Conservation (phyloP, 495 filamentous ascomycete species). For the Talaromyces stipitatus region DNA sequence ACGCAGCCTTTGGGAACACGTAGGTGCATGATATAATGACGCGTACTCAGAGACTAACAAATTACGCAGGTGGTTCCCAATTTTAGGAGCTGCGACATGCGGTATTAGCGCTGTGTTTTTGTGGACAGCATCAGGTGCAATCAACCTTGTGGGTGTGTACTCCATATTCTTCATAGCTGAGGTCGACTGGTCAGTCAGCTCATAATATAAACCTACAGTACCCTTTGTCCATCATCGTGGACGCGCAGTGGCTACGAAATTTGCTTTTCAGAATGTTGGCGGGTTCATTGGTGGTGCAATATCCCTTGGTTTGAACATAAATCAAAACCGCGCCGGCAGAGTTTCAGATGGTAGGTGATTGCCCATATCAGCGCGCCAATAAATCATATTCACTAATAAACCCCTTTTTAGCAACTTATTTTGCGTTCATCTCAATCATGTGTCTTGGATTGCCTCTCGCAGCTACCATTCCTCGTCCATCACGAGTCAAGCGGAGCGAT, state of each 20-base stretch:
- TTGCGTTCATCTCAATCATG: conserved; percentile 1
- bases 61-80: not conserved
- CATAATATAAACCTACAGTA: not conserved
- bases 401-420: not conserved
- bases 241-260: conserved; percentile 1
- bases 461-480: not conserved
- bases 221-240: not conserved
- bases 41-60: not conserved
- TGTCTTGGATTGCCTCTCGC: not conserved
- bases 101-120: not conserved
- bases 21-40: not conserved
- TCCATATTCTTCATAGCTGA: not conserved
- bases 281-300: not conserved
- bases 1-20: not conserved
- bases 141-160: not conserved
- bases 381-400: not conserved
- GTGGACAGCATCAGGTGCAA: not conserved
- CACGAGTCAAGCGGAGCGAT: not conserved
- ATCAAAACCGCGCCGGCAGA: not conserved
- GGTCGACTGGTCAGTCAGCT: not conserved
- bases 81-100: not conserved
- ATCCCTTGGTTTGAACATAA: not conserved
- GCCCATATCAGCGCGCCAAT: not conserved
- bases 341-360: not conserved
- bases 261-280: not conserved